Evolutionary conservation across 352 stramenopile species (phyloP).

Genomic region (Globisporangium iwayamae): DNA sequence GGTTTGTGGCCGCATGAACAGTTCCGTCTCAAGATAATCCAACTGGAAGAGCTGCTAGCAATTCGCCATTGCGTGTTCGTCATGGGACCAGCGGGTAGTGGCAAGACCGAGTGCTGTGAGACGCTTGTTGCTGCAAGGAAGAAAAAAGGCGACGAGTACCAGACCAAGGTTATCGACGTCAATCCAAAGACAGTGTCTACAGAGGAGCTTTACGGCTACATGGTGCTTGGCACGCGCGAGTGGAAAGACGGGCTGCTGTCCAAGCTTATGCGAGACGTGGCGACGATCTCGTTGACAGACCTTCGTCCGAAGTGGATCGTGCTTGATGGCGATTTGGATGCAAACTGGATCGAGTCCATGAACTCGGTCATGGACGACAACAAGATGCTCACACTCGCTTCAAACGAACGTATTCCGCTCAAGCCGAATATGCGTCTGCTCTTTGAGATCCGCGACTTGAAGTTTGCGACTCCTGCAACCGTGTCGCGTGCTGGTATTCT

Average conservation of each 20-base stretch:
- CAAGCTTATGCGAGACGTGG: conserved; percentile 92
- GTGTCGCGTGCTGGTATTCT: conserved; percentile 94
- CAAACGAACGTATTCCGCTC: conserved; percentile 94
- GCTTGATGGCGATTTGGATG: conserved; percentile 89
- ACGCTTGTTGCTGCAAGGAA: conserved; percentile 85
- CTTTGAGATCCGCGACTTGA: conserved; percentile 95
- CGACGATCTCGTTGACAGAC: conserved; percentile 56
- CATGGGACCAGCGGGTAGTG: conserved; percentile 90
- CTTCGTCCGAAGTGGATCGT: conserved; percentile 92
- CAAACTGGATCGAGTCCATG: conserved; percentile 90
- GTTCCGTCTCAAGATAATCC: conserved; percentile 94
- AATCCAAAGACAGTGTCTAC: conserved; percentile 96
- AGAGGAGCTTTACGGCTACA: conserved; percentile 96
- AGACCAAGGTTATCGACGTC: conserved; percentile 83
- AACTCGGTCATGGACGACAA: conserved; percentile 91
- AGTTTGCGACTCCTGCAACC: conserved; percentile 93
- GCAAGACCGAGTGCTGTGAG: conserved; percentile 93
- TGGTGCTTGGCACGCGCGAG: conserved; percentile 91
- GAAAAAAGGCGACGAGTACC: conserved; percentile 58
- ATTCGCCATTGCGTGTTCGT: conserved; percentile 96
- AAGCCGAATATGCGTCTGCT: conserved; percentile 94
- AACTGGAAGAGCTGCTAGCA: conserved; percentile 92
- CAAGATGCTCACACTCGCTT: conserved; percentile 88
- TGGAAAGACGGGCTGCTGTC: conserved; percentile 95
- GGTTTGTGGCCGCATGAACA: conserved; percentile 88